Percentiles rank a stretch among this genome's conserved stretches.
These are phyloP conservation scores for Candida manassasensis DNA, from an alignment of 805 yeast species.

Conservation along the genomic window DNA sequence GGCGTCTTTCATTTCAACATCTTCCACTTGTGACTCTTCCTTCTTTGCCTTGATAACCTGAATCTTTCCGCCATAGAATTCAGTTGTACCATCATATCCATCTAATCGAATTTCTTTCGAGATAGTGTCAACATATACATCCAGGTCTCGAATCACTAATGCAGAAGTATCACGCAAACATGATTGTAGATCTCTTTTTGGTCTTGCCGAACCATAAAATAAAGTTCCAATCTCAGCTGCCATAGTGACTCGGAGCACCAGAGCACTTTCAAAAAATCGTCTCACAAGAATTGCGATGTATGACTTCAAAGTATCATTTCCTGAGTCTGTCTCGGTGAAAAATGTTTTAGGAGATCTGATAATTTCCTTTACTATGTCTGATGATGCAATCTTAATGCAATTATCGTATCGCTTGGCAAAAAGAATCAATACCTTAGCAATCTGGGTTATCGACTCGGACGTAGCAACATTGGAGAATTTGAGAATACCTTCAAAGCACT, in stretches of 20 bases:
- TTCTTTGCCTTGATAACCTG: conserved; percentile 13
- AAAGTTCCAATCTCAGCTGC: conserved; percentile 45
- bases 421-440: conserved; percentile 52
- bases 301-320: conserved; percentile 9
- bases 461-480: conserved; percentile 35
- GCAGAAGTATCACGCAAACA: conserved; percentile 48
- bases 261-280: conserved; percentile 62
- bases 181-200: conserved; percentile 41
- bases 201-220: conserved; percentile 26
- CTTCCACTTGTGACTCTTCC: conserved; percentile 12
- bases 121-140: conserved; percentile 42
- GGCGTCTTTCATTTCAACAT: conserved; percentile 28
- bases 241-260: conserved; percentile 46
- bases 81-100: conserved; percentile 35
- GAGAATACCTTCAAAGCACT: conserved; percentile 43
- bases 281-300: conserved; percentile 48
- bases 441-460: conserved; percentile 45
- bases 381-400: conserved; percentile 38
- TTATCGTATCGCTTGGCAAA: conserved; percentile 43
- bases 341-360: conserved; percentile 1
- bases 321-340: not conserved
- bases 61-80: conserved; percentile 18
- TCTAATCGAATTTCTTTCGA: conserved; percentile 39
- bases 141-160: conserved; percentile 46
- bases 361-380: conserved; percentile 40